phyloP scores from a whole-genome alignment of 257 asterid species.

The Solanum corneliomulleri region DNA sequence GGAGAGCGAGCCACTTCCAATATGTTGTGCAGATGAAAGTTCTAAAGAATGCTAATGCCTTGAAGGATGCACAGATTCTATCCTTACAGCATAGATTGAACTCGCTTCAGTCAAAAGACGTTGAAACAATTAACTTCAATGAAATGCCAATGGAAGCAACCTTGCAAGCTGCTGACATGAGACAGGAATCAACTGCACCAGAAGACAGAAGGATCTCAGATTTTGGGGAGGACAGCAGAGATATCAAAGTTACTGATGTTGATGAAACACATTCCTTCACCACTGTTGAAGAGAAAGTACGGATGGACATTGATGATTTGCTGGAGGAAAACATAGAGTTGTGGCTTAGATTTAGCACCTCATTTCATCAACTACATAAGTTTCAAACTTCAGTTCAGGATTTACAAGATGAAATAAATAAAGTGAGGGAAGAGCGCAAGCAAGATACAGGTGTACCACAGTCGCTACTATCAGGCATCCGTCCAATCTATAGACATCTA shows the following conservation, averaged over 20 bases:
- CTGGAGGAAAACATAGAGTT: conserved; percentile 38
- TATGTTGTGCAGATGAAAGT: conserved; percentile 33
- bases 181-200: background rate
- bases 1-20: conserved; percentile 33
- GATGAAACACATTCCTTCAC: conserved; percentile 11
- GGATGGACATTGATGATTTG: conserved; percentile 33
- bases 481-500: conserved; percentile 38
- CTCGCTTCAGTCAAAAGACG: background rate
- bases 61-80: conserved; percentile 35
- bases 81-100: conserved; percentile 17
- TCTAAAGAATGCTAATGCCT: conserved; percentile 29
- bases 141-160: background rate
- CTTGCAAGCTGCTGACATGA: background rate
- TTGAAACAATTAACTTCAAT: background rate
- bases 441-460: background rate
- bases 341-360: conserved; percentile 39
- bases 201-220: conserved; percentile 7
- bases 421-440: conserved; percentile 13
- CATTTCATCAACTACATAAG: conserved; percentile 25
- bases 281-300: conserved; percentile 29
- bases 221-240: conserved; percentile 5
- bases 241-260: conserved; percentile 3
- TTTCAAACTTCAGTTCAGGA: conserved; percentile 19
- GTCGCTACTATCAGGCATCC: conserved; percentile 19
- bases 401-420: conserved; percentile 20